These are phyloP conservation scores for Solanum verrucosum DNA, from an alignment of 257 asterid genomes.

Conservation along the genomic window DNA sequence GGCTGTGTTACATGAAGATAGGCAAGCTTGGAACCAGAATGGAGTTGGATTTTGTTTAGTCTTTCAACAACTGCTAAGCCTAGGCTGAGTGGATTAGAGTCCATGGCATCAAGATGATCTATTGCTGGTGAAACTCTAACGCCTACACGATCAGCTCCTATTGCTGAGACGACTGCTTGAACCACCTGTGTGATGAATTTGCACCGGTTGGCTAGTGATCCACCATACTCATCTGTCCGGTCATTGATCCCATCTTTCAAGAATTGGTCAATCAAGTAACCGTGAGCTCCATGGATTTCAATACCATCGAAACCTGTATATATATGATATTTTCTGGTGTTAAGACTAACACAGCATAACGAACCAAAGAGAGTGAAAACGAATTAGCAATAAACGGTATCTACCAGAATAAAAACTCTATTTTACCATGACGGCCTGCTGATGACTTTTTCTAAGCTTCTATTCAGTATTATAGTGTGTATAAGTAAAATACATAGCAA, in stretches of 20 bases:
- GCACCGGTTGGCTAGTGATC: conserved; percentile 74
- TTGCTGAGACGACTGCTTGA: conserved; percentile 49
- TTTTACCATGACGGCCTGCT: not conserved
- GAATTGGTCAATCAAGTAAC: conserved; percentile 89
- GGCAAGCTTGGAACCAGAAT: conserved; percentile 34
- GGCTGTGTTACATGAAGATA: conserved; percentile 92
- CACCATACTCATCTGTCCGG: conserved; percentile 72
- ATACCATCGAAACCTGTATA: conserved; percentile 4
- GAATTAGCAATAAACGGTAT: not conserved
- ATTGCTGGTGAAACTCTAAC: conserved; percentile 91
- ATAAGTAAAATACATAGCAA: not conserved
- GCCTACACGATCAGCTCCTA: conserved; percentile 66
- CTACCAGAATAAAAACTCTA: not conserved
- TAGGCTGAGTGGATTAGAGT: conserved; percentile 62
- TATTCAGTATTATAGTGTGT: not conserved
- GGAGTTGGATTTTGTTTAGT: conserved; percentile 55
- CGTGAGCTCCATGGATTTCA: conserved; percentile 49
- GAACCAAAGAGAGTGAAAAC: not conserved
- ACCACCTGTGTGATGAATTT: conserved; percentile 56
- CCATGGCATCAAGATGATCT: conserved; percentile 86
- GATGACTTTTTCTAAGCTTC: not conserved
- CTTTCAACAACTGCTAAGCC: conserved; percentile 68
- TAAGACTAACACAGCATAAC: not conserved
- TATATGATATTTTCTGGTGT: not conserved
- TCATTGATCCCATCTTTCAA: conserved; percentile 84